A percentile compares a stretch with the other conserved stretches of the same genome.
phyloP scores from a whole-genome alignment of 768 basidiomycete genomes.

The Boletus pseudopeckii region DNA sequence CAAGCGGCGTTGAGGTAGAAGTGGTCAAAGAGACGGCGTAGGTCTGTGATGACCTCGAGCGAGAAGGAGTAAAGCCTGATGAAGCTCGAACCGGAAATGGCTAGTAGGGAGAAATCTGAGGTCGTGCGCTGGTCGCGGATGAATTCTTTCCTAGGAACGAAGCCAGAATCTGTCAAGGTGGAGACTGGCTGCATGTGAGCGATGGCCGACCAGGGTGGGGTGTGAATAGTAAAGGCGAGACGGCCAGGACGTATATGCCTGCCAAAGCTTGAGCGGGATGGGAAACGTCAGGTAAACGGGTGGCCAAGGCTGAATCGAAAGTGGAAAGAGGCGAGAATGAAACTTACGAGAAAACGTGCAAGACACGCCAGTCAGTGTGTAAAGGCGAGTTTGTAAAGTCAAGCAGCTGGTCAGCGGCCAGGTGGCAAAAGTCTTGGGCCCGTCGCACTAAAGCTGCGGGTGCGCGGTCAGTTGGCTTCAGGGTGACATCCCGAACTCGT shows the following conservation, averaged over 20 bases:
- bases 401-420: conserved; percentile 10
- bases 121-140: conserved; percentile 51
- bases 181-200: conserved; percentile 32
- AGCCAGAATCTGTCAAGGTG: conserved; percentile 42
- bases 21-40: conserved; percentile 55
- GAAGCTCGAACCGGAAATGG: conserved; percentile 61
- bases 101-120: conserved; percentile 65
- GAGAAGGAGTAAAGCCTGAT: conserved; percentile 73
- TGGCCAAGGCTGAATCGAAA: conserved; percentile 30
- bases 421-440: conserved; percentile 4
- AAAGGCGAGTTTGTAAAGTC: conserved; percentile 10
- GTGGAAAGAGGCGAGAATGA: conserved; percentile 25
- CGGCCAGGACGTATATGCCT: conserved; percentile 25
- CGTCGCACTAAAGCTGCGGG: conserved; percentile 14
- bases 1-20: conserved; percentile 41
- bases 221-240: conserved; percentile 20
- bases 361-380: conserved; percentile 27
- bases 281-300: conserved; percentile 39
- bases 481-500: conserved; percentile 29
- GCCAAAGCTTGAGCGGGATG: conserved; percentile 28
- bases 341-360: conserved; percentile 32
- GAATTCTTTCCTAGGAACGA: conserved; percentile 73
- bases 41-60: conserved; percentile 44
- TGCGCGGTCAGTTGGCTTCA: neutral
- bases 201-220: conserved; percentile 24